phyloP scores from a whole-genome alignment of 495 filamentous ascomycete species.

The Neurospora africana region DNA sequence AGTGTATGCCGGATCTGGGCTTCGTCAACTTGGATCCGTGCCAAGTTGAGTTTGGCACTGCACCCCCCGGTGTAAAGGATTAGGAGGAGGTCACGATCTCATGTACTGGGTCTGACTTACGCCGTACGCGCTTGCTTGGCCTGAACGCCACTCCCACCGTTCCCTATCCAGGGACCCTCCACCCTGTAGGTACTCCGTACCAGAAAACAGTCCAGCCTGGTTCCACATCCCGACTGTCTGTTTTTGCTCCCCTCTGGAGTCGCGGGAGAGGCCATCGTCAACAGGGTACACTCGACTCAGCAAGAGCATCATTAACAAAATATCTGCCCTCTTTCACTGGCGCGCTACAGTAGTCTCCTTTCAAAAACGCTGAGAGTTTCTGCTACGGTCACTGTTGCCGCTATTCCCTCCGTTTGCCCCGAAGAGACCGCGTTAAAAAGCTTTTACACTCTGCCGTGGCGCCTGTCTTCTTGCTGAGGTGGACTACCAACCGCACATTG shows the following conservation, averaged over 20 bases:
- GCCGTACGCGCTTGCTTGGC: neutral
- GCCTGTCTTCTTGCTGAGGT: neutral
- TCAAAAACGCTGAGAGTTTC: neutral
- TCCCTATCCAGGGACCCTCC: conserved; percentile 1
- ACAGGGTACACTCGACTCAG: neutral
- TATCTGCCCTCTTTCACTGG: neutral
- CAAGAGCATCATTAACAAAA: neutral
- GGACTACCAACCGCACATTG: neutral
- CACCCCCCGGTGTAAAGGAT: conserved; percentile 1
- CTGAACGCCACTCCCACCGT: conserved; percentile 15
- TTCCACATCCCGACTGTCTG: conserved; percentile 1
- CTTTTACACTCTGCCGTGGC: neutral
- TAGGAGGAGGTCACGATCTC: neutral
- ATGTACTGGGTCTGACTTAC: conserved; percentile 4
- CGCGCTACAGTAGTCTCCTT: neutral
- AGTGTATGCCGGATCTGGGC: conserved; percentile 13
- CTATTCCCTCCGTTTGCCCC: neutral
- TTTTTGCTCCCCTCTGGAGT: conserved; percentile 5
- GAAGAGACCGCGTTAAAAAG: neutral
- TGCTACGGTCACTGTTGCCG: neutral
- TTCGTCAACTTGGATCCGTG: conserved; percentile 4
- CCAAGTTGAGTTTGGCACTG: neutral
- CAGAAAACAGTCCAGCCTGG: conserved; percentile 7
- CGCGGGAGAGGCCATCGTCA: conserved; percentile 3
- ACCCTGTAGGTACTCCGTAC: conserved; percentile 8